phyloP scores from a whole-genome alignment of 805 yeast species.

The Starmerella apis region DNA sequence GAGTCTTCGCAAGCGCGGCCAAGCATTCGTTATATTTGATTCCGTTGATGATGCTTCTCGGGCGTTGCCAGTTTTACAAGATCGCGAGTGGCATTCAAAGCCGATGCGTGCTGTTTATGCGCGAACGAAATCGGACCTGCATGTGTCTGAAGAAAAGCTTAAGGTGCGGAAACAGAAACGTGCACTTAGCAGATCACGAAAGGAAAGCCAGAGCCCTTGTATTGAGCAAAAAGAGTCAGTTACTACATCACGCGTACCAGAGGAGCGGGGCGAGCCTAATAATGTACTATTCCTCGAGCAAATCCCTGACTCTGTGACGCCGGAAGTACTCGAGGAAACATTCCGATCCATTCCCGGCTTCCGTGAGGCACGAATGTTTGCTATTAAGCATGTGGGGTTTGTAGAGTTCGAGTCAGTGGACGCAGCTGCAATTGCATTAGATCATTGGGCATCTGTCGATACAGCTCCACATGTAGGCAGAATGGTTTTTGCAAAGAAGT shows the following conservation, averaged over 20 bases:
- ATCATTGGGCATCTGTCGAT: background rate
- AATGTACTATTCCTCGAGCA: constrained; percentile 57
- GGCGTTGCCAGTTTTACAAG: constrained; percentile 37
- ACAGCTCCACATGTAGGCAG: constrained; percentile 6
- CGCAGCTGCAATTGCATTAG: constrained; percentile 16
- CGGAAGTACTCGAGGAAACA: constrained; percentile 35
- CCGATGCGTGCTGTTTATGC: constrained; percentile 36
- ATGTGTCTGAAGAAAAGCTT: constrained; percentile 31
- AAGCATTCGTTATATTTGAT: constrained; percentile 62
- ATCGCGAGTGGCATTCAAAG: constrained; percentile 38
- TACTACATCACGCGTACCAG: background rate
- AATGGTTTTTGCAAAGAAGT: constrained; percentile 23
- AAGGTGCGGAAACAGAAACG: background rate
- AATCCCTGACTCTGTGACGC: constrained; percentile 40
- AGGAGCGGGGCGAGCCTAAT: constrained; percentile 40
- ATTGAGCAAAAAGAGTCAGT: background rate
- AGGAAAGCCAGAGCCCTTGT: background rate
- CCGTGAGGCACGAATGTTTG: constrained; percentile 54
- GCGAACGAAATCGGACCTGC: constrained; percentile 17
- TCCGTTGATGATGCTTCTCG: constrained; percentile 35
- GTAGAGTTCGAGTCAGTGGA: constrained; percentile 48
- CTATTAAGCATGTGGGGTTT: constrained; percentile 61
- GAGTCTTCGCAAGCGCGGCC: constrained; percentile 63
- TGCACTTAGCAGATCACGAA: background rate
- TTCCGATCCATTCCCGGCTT: constrained; percentile 53